Evolutionary conservation across 179 eudicot genomes (phyloP).

Genomic region (Actinidia polygama): DNA sequence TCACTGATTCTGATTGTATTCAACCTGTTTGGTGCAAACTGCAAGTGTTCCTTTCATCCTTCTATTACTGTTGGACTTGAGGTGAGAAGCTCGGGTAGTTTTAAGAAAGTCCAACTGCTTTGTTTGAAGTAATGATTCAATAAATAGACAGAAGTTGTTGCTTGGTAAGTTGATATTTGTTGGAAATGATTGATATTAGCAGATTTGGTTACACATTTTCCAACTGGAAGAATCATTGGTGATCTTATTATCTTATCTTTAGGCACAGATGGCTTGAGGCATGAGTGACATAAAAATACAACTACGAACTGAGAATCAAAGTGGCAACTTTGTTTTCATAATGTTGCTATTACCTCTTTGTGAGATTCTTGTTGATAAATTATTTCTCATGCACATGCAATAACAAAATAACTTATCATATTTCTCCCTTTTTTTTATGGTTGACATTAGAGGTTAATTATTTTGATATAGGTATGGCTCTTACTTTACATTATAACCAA

Average conservation of each 20-base stretch:
- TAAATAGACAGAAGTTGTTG: neutral
- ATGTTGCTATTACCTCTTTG: neutral
- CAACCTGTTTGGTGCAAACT: neutral
- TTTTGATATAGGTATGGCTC: too few relatives aligned
- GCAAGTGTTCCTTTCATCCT: neutral
- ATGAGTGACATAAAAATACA: neutral
- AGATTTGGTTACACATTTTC: neutral
- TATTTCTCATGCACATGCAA: neutral
- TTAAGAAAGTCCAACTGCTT: neutral
- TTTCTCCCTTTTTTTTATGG: neutral
- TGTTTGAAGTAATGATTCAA: constrained; percentile 6
- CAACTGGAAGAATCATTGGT: neutral
- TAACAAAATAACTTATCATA: neutral
- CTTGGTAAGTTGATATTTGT: neutral
- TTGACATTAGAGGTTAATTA: neutral
- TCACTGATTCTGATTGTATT: neutral
- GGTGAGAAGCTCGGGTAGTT: neutral
- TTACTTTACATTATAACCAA: too few relatives aligned
- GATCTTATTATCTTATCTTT: neutral
- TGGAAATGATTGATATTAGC: neutral
- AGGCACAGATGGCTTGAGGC: neutral
- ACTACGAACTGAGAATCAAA: neutral
- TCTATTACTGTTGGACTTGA: neutral
- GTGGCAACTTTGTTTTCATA: neutral
- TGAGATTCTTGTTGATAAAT: too few relatives aligned